phyloP scores from a whole-genome alignment of 257 asterid genomes.

The Dorcoceras hygrometricum region DNA sequence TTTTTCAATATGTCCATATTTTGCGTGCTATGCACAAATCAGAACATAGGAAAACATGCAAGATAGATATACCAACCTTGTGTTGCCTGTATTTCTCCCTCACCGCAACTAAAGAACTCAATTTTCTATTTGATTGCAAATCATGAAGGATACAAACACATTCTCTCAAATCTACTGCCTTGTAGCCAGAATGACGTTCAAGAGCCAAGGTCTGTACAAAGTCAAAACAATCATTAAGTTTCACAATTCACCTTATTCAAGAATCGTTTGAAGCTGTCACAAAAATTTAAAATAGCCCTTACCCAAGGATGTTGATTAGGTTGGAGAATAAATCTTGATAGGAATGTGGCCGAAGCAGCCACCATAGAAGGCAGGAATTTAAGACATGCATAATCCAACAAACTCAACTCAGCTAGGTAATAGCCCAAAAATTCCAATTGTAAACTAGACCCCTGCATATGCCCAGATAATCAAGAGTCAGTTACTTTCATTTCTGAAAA shows the following conservation, averaged over 20 bases:
- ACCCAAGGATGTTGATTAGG: slow-evolving; percentile 79
- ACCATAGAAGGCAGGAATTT: slow-evolving; percentile 77
- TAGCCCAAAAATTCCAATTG: slow-evolving; percentile 72
- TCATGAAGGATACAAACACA: slow-evolving; percentile 62
- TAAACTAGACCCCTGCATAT: slow-evolving; percentile 44
- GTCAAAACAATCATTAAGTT: neutral
- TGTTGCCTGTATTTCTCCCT: slow-evolving; percentile 46
- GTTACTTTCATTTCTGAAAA: neutral
- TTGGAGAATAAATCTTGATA: slow-evolving; percentile 61
- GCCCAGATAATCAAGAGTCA: slow-evolving; percentile 22
- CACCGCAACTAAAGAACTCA: slow-evolving; percentile 32
- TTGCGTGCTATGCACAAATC: neutral
- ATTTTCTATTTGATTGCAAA: slow-evolving; percentile 46
- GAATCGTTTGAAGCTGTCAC: neutral
- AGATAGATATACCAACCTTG: slow-evolving; percentile 30
- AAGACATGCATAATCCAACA: slow-evolving; percentile 69
- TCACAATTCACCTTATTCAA: neutral
- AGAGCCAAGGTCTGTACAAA: slow-evolving; percentile 38
- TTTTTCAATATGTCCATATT: neutral
- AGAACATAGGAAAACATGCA: neutral
- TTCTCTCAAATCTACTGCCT: slow-evolving; percentile 62
- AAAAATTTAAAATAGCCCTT: slow-evolving; percentile 4
- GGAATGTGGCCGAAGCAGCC: slow-evolving; percentile 75
- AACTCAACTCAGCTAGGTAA: slow-evolving; percentile 75
- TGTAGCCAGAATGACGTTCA: slow-evolving; percentile 53